These are phyloP conservation scores for Dioscorea cayenensis DNA, from an alignment of 116 monocot species.

Conservation along the genomic window DNA sequence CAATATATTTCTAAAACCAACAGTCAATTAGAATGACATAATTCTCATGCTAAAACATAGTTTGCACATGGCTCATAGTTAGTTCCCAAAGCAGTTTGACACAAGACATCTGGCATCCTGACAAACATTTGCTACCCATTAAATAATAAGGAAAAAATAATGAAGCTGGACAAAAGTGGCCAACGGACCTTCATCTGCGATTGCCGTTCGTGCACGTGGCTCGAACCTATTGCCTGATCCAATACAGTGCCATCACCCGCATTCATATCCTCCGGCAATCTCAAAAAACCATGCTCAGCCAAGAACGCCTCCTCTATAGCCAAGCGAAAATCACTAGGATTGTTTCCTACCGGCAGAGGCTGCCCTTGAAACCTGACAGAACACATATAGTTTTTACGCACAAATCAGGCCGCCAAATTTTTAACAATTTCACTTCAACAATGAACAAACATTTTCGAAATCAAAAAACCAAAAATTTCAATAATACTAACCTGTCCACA, in stretches of 20 bases:
- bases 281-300: constrained; percentile 43
- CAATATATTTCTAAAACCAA: too few relatives aligned
- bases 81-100: too few relatives aligned
- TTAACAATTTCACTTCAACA: too few relatives aligned
- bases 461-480: not conserved
- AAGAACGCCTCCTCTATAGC: constrained; percentile 70
- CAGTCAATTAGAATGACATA: too few relatives aligned
- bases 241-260: constrained; percentile 8
- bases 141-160: not conserved
- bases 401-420: too few relatives aligned
- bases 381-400: too few relatives aligned
- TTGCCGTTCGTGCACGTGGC: constrained; percentile 50
- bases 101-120: too few relatives aligned
- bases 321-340: constrained; percentile 31
- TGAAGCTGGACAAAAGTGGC: not conserved
- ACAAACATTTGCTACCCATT: not conserved
- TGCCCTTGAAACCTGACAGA: constrained; percentile 60
- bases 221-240: constrained; percentile 37
- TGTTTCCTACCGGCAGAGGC: constrained; percentile 33
- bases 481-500: constrained; percentile 40
- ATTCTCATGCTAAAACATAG: too few relatives aligned
- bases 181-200: constrained; percentile 37
- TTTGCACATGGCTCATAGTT: too few relatives aligned
- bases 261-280: constrained; percentile 5
- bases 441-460: not conserved